A percentile compares a stretch with the other conserved stretches of the same genome.
These are phyloP conservation scores for Chimonanthus praecox DNA, from an alignment of 164 flowering plant genomes.

Conservation along the genomic window DNA sequence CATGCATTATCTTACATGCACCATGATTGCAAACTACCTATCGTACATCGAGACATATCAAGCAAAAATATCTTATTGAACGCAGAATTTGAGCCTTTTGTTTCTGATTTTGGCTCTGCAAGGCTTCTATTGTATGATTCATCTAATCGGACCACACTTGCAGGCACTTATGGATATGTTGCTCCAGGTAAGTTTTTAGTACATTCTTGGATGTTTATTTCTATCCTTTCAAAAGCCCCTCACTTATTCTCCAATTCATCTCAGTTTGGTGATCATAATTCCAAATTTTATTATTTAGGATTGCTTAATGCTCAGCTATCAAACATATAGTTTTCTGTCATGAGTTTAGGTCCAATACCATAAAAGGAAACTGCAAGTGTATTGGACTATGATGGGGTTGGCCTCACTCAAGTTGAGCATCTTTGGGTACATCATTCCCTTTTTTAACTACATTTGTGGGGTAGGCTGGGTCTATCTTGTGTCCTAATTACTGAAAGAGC, in stretches of 20 bases:
- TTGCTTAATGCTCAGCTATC: too few relatives aligned
- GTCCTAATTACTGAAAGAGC: too few relatives aligned
- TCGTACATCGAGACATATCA: conserved; percentile 54
- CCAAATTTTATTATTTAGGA: too few relatives aligned
- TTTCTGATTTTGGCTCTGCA: conserved; percentile 6
- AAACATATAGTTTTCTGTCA: too few relatives aligned
- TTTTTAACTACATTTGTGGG: too few relatives aligned
- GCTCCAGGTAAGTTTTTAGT: conserved; percentile 6
- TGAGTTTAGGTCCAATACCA: neutral
- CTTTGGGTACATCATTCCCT: too few relatives aligned
- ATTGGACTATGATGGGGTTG: too few relatives aligned
- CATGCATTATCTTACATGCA: conserved; percentile 3
- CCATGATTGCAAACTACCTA: conserved; percentile 24
- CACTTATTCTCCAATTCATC: too few relatives aligned
- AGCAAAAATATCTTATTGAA: conserved; percentile 41
- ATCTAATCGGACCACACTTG: conserved; percentile 1
- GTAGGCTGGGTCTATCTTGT: too few relatives aligned
- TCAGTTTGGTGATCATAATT: too few relatives aligned
- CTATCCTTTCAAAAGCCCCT: too few relatives aligned
- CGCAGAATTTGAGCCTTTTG: neutral
- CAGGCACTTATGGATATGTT: conserved; percentile 5
- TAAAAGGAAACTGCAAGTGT: neutral
- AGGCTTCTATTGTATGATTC: neutral
- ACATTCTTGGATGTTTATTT: neutral
- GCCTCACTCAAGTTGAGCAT: too few relatives aligned